Evolutionary conservation across 441 rosid genomes (phyloP).

Genomic region (Aleurites moluccanus): DNA sequence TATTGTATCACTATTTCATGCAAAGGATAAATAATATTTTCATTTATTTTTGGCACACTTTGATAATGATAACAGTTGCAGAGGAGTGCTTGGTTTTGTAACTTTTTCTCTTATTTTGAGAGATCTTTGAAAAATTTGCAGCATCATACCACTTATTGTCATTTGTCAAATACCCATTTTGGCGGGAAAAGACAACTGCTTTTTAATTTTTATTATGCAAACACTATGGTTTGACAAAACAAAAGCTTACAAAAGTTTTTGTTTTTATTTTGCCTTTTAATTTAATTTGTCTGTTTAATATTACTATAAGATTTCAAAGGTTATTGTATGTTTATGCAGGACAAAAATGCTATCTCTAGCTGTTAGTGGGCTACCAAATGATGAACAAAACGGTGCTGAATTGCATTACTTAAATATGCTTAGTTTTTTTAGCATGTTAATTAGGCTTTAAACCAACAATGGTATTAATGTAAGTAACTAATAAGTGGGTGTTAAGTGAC

Average conservation of each 20-base stretch:
- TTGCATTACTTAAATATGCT: neutral
- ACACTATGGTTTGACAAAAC: neutral
- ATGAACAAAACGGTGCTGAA: too few relatives aligned
- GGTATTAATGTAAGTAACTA: too few relatives aligned
- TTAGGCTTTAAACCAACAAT: too few relatives aligned
- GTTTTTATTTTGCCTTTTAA: too few relatives aligned
- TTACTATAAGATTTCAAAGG: too few relatives aligned
- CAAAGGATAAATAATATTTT: constrained; percentile 9
- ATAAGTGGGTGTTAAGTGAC: too few relatives aligned
- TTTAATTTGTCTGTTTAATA: neutral
- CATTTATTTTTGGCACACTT: neutral
- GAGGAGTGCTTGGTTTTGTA: constrained; percentile 26
- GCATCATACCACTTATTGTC: constrained; percentile 18
- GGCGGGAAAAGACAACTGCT: constrained; percentile 32
- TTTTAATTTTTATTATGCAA: too few relatives aligned
- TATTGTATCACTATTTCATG: constrained; percentile 29
- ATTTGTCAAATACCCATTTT: constrained; percentile 6
- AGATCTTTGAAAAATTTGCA: constrained; percentile 4
- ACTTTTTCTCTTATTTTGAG: constrained; percentile 16
- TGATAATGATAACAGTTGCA: constrained; percentile 29
- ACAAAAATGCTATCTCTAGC: too few relatives aligned
- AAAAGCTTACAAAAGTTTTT: neutral
- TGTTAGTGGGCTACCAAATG: too few relatives aligned
- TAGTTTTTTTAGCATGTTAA: too few relatives aligned
- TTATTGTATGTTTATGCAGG: too few relatives aligned